phyloP scores from a whole-genome alignment of 305 asterid genomes.

The Stenogyne calaminthoides region DNA sequence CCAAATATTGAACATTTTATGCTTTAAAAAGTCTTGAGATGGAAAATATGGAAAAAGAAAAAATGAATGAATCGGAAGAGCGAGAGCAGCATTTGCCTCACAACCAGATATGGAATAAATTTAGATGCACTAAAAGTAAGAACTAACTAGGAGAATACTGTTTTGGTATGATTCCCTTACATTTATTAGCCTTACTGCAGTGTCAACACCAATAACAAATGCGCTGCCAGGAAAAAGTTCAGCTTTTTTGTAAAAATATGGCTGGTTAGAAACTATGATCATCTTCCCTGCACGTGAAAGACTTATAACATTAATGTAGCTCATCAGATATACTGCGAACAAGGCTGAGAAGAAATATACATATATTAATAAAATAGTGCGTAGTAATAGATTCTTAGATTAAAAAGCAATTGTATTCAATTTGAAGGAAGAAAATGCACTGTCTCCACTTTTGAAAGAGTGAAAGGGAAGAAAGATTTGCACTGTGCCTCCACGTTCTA shows the following conservation, averaged over 20 bases:
- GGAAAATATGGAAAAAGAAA: neutral
- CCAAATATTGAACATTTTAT: neutral
- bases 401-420: neutral
- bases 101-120: slow-evolving; percentile 1
- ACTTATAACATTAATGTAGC: slow-evolving; percentile 29
- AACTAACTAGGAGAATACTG: slow-evolving; percentile 14
- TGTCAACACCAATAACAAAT: slow-evolving; percentile 87
- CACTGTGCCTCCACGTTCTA: neutral
- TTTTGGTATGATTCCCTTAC: slow-evolving; percentile 48
- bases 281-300: slow-evolving; percentile 70
- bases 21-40: neutral
- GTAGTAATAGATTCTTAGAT: neutral
- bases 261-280: slow-evolving; percentile 89
- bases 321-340: slow-evolving; percentile 7
- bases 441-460: neutral
- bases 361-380: neutral
- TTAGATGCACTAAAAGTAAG: neutral
- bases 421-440: neutral
- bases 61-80: neutral
- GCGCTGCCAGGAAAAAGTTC: slow-evolving; percentile 95
- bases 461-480: neutral
- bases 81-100: neutral
- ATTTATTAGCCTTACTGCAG: slow-evolving; percentile 81
- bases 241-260: slow-evolving; percentile 90
- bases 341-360: slow-evolving; percentile 5